Percentiles rank a stretch among this genome's conserved stretches.
Evolutionary conservation across 331 rosid genomes (phyloP).

Genomic region (Malus hybrid): DNA sequence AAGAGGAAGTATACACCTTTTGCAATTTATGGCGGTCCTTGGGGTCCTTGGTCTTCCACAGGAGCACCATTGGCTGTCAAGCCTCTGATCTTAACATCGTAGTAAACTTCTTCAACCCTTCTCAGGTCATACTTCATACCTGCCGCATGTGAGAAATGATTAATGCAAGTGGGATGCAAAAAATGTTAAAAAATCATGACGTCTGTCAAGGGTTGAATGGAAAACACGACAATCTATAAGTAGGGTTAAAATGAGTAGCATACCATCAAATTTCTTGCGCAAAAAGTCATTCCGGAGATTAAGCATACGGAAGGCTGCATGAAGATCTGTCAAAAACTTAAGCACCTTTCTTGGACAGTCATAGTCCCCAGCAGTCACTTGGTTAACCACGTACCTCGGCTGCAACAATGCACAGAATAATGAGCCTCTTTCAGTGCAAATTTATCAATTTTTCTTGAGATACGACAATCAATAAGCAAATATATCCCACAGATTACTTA

Average conservation of each 20-base stretch:
- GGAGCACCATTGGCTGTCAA: conserved; percentile 46
- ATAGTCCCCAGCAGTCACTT: conserved; percentile 89
- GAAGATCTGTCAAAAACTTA: conserved; percentile 88
- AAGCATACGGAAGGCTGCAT: conserved; percentile 89
- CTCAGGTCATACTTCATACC: conserved; percentile 94
- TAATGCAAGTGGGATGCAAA: conserved; percentile 4
- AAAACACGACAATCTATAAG: background rate
- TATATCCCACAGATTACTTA: background rate
- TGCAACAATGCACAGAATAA: conserved; percentile 28
- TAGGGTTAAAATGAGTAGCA: background rate
- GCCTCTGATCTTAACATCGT: conserved; percentile 92
- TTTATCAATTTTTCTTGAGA: background rate
- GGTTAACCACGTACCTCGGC: conserved; percentile 98
- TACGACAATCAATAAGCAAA: background rate
- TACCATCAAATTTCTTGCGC: conserved; percentile 94
- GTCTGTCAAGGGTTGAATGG: background rate
- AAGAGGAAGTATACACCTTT: background rate
- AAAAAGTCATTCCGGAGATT: conserved; percentile 91
- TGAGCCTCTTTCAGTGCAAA: background rate
- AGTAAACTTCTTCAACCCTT: conserved; percentile 86
- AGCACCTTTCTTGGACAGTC: conserved; percentile 90
- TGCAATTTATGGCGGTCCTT: conserved; percentile 24
- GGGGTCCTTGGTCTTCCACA: conserved; percentile 23
- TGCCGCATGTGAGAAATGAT: conserved; percentile 24
- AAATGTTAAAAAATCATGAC: background rate